Base-by-base conservation (phyloP, 2,329 filamentous ascomycete genomes). In the Hymenoscyphus albidus region DNA sequence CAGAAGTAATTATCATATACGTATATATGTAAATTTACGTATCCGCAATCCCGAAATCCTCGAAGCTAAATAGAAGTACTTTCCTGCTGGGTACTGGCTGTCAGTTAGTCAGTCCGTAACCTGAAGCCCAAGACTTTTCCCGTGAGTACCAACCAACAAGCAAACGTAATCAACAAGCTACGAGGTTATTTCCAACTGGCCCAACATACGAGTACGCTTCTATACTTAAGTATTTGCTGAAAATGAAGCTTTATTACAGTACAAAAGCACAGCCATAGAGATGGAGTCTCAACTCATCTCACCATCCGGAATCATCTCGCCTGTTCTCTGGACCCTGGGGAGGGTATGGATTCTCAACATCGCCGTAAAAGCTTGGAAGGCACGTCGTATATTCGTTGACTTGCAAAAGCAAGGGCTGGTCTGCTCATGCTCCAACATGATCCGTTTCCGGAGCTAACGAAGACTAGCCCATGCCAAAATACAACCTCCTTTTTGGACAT, bases 401-500 rank as follows among this genome's bases (percentile, higher is more conserved):
- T 59, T 42, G 10, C 16, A 31, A 27, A 40, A 44, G 58, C 14
- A 44, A 12, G 58, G 39, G 3, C 22, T 59, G n/a, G 58, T 59
- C 40, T 42, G 38, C 27, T 40, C 12, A n/a, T 10, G n/a, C 40
- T 48, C 13, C 3, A 22, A 40, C 22, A 14, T 14, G n/a, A 5
- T 59, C n/a, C 5, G 13, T 18, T 22, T 40, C 44, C 40, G 22
- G 3, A 59, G 56, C 27, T 59, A 22, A 59, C n/a, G 27, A 59
- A 59, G 12, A 18, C 42, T 18, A 44, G 42, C 42, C 42, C n/a
- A 44, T 44, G 42, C 60, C 60, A 40, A 62, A 58, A 18, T 59
- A 64, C 35, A 62, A 31, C 39, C 14, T 62, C 16, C 22, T 64
- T 18, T 58, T 64, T 12, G 63, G 63, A 9, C 59, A 64, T 54